A percentile compares a stretch with the other conserved stretches of the same genome.
These are phyloP conservation scores for Ceratocystis colombiana DNA, from an alignment of 2,329 filamentous ascomycete genomes.

Conservation along the genomic window DNA sequence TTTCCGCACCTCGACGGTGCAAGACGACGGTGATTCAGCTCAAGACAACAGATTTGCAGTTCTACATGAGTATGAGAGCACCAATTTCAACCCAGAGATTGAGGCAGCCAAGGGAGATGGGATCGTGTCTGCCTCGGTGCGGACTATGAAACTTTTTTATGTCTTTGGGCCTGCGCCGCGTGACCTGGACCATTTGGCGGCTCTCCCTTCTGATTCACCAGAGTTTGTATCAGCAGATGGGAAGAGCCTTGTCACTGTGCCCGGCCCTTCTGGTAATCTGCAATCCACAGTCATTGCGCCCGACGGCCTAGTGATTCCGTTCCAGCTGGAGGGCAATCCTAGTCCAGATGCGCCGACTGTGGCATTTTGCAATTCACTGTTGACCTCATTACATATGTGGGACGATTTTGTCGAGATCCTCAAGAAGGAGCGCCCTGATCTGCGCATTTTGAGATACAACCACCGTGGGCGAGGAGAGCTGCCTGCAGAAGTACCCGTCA, in stretches of 20 bases:
- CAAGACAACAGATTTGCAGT: slow-evolving; percentile 50
- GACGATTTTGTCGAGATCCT: slow-evolving; percentile 59
- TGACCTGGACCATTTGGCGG: slow-evolving; percentile 51
- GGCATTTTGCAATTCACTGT: slow-evolving; percentile 68
- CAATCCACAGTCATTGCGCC: slow-evolving; percentile 49
- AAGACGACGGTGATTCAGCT: slow-evolving; percentile 41
- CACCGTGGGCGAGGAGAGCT: slow-evolving; percentile 55
- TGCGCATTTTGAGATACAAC: slow-evolving; percentile 68
- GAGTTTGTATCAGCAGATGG: slow-evolving; percentile 46
- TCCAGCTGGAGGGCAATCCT: slow-evolving; percentile 62
- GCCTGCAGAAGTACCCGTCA: slow-evolving; percentile 43
- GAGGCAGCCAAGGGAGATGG: slow-evolving; percentile 54
- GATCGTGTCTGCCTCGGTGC: slow-evolving; percentile 45
- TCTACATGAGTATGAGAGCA: slow-evolving; percentile 58
- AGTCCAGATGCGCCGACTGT: slow-evolving; percentile 59
- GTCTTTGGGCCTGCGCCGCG: slow-evolving; percentile 66
- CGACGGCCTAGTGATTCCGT: slow-evolving; percentile 61
- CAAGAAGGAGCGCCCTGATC: slow-evolving; percentile 47
- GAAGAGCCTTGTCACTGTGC: slow-evolving; percentile 27
- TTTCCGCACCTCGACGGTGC: slow-evolving; percentile 51
- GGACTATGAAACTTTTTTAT: slow-evolving; percentile 64
- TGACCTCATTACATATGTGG: slow-evolving; percentile 74
- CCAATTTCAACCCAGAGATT: slow-evolving; percentile 31
- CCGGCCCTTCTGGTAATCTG: slow-evolving; percentile 50
- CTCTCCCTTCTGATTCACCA: slow-evolving; percentile 37